phyloP scores from a whole-genome alignment of 2,329 filamentous ascomycete genomes.

The Xylariaceae sp. region DNA sequence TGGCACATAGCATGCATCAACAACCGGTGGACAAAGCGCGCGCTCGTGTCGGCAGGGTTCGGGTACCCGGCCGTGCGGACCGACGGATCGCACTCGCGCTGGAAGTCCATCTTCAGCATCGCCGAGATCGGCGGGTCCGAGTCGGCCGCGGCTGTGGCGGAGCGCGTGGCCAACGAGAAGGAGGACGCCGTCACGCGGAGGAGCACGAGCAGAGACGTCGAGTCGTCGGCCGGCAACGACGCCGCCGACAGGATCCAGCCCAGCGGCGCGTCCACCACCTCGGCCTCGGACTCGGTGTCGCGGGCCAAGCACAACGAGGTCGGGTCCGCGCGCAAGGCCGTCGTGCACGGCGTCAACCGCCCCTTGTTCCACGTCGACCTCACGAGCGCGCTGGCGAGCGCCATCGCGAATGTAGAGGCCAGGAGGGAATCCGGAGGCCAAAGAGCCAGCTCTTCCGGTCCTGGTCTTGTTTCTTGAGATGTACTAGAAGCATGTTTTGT shows the following conservation, averaged over 20 bases:
- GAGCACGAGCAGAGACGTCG: conserved; percentile 10
- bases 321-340: conserved; percentile 50
- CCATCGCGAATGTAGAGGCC: conserved; percentile 70
- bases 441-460: too few relatives aligned
- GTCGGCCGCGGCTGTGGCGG: conserved; percentile 64
- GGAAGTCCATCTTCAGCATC: conserved; percentile 94
- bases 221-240: conserved; percentile 19
- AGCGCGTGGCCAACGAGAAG: conserved; percentile 56
- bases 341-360: conserved; percentile 79
- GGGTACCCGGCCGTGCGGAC: conserved; percentile 63
- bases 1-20: conserved; percentile 96
- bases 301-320: conserved; percentile 31
- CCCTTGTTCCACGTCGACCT: conserved; percentile 94
- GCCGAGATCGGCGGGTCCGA: conserved; percentile 72
- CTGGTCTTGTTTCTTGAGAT: too few relatives aligned
- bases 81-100: conserved; percentile 56
- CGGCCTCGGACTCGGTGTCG: conserved; percentile 18
- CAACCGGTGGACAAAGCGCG: conserved; percentile 92
- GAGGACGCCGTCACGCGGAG: conserved; percentile 20
- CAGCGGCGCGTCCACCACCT: conserved; percentile 21
- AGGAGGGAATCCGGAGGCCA: conserved; percentile 33
- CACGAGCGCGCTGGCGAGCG: conserved; percentile 81
- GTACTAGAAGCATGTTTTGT: too few relatives aligned
- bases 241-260: conserved; percentile 23
- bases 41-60: conserved; percentile 80